Conservation (phyloP, 2,329 filamentous ascomycete species). For the Huntiella bhutanensis region DNA sequence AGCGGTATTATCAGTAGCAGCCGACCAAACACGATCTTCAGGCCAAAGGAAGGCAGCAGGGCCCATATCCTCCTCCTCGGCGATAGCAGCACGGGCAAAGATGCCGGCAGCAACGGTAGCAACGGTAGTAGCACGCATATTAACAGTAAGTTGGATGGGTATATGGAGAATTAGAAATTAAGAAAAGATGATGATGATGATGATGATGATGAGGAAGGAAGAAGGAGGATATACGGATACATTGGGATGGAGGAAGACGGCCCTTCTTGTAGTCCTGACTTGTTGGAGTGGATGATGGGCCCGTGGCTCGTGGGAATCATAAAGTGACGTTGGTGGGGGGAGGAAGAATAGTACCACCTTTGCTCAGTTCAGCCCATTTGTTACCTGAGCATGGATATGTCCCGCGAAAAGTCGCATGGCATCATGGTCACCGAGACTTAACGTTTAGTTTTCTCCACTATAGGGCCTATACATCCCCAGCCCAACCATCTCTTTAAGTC, state of each 20-base stretch:
- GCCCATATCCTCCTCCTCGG: conserved; percentile 22
- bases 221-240: background rate
- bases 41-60: conserved; percentile 45
- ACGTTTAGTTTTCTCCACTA: too few relatives aligned
- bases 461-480: too few relatives aligned
- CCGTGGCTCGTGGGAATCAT: too few relatives aligned
- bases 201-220: background rate
- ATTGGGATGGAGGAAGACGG: background rate
- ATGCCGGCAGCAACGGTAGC: conserved; percentile 10
- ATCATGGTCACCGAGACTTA: too few relatives aligned
- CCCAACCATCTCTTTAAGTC: too few relatives aligned
- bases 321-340: too few relatives aligned
- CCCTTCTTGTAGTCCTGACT: background rate
- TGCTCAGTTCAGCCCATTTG: too few relatives aligned
- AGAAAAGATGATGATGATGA: background rate
- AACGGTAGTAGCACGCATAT: conserved; percentile 3
- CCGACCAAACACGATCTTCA: conserved; percentile 34
- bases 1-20: conserved; percentile 32
- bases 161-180: background rate
- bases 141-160: background rate
- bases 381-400: too few relatives aligned
- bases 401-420: too few relatives aligned
- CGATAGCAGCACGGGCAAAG: conserved; percentile 9
- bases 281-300: background rate
- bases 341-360: too few relatives aligned